These are phyloP conservation scores for Amanita brunnescens DNA, from an alignment of 768 basidiomycete genomes.

Conservation along the genomic window DNA sequence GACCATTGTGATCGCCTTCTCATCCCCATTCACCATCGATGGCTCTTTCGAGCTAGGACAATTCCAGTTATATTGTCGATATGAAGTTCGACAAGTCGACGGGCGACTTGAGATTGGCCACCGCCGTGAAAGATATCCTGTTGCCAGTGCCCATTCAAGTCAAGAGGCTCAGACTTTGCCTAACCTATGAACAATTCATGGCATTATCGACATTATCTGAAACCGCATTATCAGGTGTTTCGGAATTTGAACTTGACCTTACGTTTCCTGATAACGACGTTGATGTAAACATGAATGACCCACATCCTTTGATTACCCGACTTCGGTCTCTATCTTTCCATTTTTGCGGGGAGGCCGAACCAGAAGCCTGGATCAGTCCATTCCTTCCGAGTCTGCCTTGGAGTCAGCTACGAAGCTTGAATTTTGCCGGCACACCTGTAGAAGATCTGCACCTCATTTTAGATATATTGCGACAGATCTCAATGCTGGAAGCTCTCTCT, in stretches of 20 bases:
- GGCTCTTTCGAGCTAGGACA: too few species aligned
- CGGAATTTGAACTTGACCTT: not conserved
- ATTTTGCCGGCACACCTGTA: not conserved
- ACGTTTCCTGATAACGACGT: rapidly evolving
- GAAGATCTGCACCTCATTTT: not conserved
- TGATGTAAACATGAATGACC: not conserved
- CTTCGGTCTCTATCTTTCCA: not conserved
- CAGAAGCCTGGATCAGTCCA: not conserved
- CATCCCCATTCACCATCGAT: not conserved
- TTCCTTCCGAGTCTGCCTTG: not conserved
- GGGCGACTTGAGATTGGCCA: not conserved
- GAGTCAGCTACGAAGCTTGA: not conserved
- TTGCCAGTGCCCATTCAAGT: not conserved
- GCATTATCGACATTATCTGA: too few species aligned
- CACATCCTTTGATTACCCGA: too few species aligned
- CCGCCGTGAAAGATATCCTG: not conserved
- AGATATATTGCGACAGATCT: not conserved
- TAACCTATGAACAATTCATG: not conserved
- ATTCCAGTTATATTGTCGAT: not conserved
- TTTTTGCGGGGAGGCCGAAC: not conserved
- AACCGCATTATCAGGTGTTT: not conserved
- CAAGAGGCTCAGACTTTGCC: not conserved
- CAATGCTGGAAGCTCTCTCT: not conserved
- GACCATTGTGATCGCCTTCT: not conserved
- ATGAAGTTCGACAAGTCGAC: not conserved